Evolutionary conservation across 306 rosid genomes (phyloP).

Genomic region (Calophaca sinica): DNA sequence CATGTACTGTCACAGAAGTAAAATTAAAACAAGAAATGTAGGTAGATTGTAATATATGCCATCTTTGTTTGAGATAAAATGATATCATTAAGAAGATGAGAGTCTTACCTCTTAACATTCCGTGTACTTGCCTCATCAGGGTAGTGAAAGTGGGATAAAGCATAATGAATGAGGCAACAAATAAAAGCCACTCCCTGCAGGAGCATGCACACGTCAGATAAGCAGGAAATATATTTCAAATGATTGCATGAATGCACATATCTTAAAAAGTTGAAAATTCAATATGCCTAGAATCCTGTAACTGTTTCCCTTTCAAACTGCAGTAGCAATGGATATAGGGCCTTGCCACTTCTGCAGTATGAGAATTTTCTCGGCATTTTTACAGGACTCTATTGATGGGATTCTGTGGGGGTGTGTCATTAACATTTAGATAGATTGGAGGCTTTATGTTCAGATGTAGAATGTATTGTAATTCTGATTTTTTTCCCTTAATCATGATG

Average conservation of each 20-base stretch:
- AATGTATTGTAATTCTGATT: not conserved
- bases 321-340: conserved; percentile 17
- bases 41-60: conserved; percentile 23
- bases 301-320: conserved; percentile 24
- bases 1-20: not conserved
- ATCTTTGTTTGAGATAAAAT: conserved; percentile 8
- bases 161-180: conserved; percentile 73
- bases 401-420: not conserved
- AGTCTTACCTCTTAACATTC: conserved; percentile 75
- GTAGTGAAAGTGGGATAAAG: conserved; percentile 65
- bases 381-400: not conserved
- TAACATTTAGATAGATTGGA: not conserved
- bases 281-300: conserved; percentile 35
- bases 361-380: not conserved
- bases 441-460: not conserved
- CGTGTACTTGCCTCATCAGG: conserved; percentile 65
- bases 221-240: conserved; percentile 32
- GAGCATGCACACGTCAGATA: conserved; percentile 25
- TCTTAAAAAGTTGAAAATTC: conserved; percentile 20
- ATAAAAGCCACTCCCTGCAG: conserved; percentile 82
- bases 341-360: conserved; percentile 24
- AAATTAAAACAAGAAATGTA: conserved; percentile 27
- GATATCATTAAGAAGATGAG: conserved; percentile 39
- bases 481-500: not conserved
- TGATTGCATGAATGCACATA: conserved; percentile 30